Percentiles rank a stretch among this genome's conserved stretches.
phyloP scores from a whole-genome alignment of 2,329 filamentous ascomycete genomes.

The Penicillium verrucosum region DNA sequence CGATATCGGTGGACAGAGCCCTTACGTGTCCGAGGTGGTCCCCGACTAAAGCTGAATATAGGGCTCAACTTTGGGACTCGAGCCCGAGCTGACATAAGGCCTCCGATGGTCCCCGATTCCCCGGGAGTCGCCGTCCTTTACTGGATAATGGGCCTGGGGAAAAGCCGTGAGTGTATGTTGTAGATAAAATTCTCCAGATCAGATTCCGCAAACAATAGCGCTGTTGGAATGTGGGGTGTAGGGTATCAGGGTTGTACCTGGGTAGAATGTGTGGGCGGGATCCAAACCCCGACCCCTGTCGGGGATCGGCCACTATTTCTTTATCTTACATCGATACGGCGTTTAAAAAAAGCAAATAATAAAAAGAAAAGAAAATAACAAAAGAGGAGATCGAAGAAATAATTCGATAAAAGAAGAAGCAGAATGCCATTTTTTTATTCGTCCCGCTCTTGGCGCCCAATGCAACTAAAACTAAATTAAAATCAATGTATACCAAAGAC shows the following conservation, averaged over 20 bases:
- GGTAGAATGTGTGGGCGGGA: neutral
- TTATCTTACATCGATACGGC: neutral
- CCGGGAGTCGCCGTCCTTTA: neutral
- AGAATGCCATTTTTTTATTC: constrained; percentile 17
- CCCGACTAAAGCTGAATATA: constrained; percentile 4
- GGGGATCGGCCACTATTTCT: neutral
- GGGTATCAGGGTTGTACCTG: neutral
- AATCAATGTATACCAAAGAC: constrained; percentile 15
- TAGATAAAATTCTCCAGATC: neutral
- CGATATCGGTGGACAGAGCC: neutral
- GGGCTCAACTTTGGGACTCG: neutral
- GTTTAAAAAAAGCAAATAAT: neutral
- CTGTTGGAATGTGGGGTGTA: neutral
- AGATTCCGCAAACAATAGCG: neutral
- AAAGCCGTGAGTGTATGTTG: neutral
- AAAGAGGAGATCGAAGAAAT: neutral
- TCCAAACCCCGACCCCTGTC: neutral
- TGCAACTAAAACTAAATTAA: constrained; percentile 19
- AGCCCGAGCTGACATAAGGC: constrained; percentile 3
- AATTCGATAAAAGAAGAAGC: neutral
- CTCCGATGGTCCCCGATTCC: neutral
- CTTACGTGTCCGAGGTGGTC: constrained; percentile 3
- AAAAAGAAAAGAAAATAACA: neutral
- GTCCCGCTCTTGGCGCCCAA: constrained; percentile 22
- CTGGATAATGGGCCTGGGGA: neutral